Conservation (phyloP, 345 rosid species). For the Raphanus sativus region DNA sequence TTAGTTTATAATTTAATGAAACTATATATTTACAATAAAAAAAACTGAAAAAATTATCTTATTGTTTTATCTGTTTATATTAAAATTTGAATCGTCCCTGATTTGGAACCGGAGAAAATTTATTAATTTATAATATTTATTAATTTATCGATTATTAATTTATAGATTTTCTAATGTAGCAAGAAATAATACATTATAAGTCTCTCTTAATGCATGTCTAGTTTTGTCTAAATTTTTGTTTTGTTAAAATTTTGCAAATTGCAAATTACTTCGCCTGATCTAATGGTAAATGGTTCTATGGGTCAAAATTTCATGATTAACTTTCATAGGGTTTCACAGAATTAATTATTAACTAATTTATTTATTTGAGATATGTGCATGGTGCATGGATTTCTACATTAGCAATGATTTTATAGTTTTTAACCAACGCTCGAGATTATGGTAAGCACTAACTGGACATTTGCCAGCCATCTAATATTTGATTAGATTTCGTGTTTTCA, state of each 20-base stretch:
- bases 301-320: too few species aligned
- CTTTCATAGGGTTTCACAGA: background rate
- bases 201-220: background rate
- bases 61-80: too few species aligned
- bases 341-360: background rate
- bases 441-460: background rate
- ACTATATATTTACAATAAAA: too few species aligned
- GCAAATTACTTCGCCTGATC: too few species aligned
- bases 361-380: background rate
- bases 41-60: too few species aligned
- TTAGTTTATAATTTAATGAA: too few species aligned
- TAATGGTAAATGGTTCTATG: too few species aligned
- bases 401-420: background rate
- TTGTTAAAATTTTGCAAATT: background rate
- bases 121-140: too few species aligned
- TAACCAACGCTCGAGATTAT: background rate
- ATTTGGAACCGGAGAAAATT: too few species aligned
- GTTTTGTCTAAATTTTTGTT: background rate
- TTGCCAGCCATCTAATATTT: background rate
- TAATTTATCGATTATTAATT: too few species aligned
- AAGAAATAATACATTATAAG: background rate
- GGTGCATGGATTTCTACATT: background rate
- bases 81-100: too few species aligned
- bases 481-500: background rate
- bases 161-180: background rate